phyloP scores from a whole-genome alignment of 306 rosid genomes.

The Citrullus mucosospermus region DNA sequence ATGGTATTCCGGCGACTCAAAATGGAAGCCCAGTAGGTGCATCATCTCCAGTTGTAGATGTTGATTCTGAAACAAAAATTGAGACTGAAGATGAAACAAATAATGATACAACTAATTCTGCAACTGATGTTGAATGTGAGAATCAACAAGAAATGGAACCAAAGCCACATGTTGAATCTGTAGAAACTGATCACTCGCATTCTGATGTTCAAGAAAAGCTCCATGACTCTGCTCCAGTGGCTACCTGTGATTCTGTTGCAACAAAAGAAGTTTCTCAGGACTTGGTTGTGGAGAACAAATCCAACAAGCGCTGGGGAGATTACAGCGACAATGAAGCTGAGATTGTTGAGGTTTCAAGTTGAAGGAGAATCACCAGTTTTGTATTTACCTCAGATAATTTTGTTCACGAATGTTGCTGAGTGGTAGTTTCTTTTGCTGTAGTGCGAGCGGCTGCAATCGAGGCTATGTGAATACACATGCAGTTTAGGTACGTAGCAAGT shows the following conservation, averaged over 20 bases:
- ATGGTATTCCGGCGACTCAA: conserved; percentile 36
- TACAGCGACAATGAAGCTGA: conserved; percentile 80
- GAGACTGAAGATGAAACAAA: conserved; percentile 19
- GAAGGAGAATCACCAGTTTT: conserved; percentile 17
- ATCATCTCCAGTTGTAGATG: conserved; percentile 22
- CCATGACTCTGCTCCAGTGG: conserved; percentile 14
- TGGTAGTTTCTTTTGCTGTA: background rate
- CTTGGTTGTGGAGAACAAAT: conserved; percentile 26
- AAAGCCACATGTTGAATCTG: conserved; percentile 28
- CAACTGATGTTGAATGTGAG: conserved; percentile 27
- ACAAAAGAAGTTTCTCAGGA: conserved; percentile 23
- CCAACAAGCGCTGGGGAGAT: conserved; percentile 86
- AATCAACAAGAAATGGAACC: conserved; percentile 26
- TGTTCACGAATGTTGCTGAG: background rate
- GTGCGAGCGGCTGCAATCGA: conserved; percentile 2
- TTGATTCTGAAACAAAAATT: conserved; percentile 19
- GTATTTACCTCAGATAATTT: background rate
- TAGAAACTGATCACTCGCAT: conserved; percentile 16
- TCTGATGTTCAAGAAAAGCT: conserved; percentile 35
- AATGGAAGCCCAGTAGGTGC: conserved; percentile 43
- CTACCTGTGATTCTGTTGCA: conserved; percentile 16
- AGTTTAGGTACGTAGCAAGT: conserved; percentile 11
- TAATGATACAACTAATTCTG: conserved; percentile 22
- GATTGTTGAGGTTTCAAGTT: conserved; percentile 44
- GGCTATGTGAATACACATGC: conserved; percentile 24